These are phyloP conservation scores for Lavandula angustifolia DNA, from an alignment of 257 asterid species.

Conservation along the genomic window DNA sequence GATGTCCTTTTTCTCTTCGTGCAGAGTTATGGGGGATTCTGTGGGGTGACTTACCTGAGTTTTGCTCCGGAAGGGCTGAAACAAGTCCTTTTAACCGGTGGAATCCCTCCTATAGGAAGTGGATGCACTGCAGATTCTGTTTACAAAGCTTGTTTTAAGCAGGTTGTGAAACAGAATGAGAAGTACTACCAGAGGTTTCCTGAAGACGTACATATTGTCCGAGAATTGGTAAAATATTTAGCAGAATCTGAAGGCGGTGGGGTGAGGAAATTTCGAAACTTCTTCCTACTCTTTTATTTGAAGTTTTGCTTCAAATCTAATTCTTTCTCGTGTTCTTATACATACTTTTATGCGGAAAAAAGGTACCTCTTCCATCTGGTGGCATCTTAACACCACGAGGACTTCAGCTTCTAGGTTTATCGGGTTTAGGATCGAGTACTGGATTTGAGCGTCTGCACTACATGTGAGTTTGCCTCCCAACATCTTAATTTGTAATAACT, in stretches of 20 bases:
- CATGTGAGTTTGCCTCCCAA: constrained; percentile 49
- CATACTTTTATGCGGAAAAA: constrained; percentile 23
- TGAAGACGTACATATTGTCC: constrained; percentile 62
- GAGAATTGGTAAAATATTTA: constrained; percentile 66
- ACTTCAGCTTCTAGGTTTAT: constrained; percentile 80
- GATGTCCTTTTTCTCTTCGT: constrained; percentile 19
- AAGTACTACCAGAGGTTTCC: constrained; percentile 91
- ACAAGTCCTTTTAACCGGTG: constrained; percentile 95
- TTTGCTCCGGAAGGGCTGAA: constrained; percentile 92
- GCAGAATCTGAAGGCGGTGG: constrained; percentile 89
- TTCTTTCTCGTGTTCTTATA: constrained; percentile 16
- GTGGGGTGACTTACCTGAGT: constrained; percentile 90
- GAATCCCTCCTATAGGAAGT: constrained; percentile 77
- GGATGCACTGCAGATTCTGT: constrained; percentile 87
- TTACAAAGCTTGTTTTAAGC: constrained; percentile 79
- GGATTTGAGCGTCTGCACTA: constrained; percentile 96
- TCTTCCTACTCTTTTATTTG: not conserved
- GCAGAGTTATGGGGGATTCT: constrained; percentile 99
- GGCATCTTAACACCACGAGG: constrained; percentile 89
- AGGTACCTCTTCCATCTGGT: constrained; percentile 92
- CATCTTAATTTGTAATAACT: constrained; percentile 16
- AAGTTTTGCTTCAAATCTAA: too few species aligned
- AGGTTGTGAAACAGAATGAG: constrained; percentile 62
- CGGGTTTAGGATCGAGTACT: constrained; percentile 71
- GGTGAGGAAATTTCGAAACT: constrained; percentile 53